phyloP scores from a whole-genome alignment of 805 yeast genomes.

The Metschnikowia gruessii region DNA sequence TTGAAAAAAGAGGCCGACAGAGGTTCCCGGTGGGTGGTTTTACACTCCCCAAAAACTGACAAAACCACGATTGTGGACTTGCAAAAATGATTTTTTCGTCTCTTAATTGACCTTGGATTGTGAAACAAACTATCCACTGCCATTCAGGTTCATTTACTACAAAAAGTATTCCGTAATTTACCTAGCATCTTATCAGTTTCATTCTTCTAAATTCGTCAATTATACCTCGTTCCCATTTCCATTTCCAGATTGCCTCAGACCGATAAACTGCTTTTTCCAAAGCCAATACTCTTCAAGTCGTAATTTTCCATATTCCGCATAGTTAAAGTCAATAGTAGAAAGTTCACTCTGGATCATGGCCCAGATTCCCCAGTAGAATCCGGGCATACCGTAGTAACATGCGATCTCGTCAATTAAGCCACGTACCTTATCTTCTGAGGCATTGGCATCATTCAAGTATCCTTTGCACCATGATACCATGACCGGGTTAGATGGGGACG shows the following conservation, averaged over 20 bases:
- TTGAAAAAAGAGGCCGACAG: conserved; percentile 69
- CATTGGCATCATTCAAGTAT: conserved; percentile 43
- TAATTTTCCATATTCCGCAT: conserved; percentile 54
- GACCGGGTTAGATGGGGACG: conserved; percentile 39
- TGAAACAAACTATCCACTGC: not conserved
- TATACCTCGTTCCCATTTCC: not conserved
- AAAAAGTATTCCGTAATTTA: too few relatives aligned
- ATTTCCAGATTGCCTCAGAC: not conserved
- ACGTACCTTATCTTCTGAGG: conserved; percentile 34
- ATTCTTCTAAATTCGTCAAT: not conserved
- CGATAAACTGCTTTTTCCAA: conserved; percentile 48
- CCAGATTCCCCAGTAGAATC: conserved; percentile 86
- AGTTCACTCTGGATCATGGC: conserved; percentile 69
- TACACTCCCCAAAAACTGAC: conserved; percentile 77
- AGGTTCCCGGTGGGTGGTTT: conserved; percentile 71
- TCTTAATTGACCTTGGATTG: not conserved
- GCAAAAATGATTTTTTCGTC: conserved; percentile 16
- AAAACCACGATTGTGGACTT: conserved; percentile 45
- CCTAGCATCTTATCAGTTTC: not conserved
- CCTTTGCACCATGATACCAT: conserved; percentile 57
- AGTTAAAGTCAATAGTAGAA: conserved; percentile 71
- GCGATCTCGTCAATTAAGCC: conserved; percentile 53
- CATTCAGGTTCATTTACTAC: too few relatives aligned
- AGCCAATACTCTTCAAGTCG: conserved; percentile 66
- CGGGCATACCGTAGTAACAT: conserved; percentile 72